Conservation (phyloP, 1,284 basidiomycete genomes). For the Golubevia sp. region DNA sequence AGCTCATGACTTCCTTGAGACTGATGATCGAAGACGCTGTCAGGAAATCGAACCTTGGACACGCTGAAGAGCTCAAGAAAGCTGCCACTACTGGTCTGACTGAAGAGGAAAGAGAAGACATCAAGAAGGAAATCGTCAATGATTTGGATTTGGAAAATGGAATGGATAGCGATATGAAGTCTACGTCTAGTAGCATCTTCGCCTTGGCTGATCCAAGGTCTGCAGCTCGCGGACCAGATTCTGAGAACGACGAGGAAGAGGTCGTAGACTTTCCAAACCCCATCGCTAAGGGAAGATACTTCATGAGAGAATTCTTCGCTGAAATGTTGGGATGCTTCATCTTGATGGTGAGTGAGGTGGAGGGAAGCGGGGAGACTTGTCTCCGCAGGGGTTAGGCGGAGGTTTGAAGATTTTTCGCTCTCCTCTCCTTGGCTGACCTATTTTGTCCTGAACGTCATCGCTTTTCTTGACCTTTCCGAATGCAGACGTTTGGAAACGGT, state of each 20-base stretch:
- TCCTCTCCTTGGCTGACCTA: neutral
- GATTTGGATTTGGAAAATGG: neutral
- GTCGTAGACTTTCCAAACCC: constrained; percentile 34
- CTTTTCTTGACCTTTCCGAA: neutral
- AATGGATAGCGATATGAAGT: neutral
- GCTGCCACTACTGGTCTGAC: neutral
- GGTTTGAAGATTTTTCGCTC: neutral
- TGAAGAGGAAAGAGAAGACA: neutral
- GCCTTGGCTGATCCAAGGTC: neutral
- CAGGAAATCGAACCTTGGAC: neutral
- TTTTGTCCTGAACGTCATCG: neutral
- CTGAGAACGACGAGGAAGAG: neutral
- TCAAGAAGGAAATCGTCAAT: neutral
- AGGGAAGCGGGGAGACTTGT: neutral
- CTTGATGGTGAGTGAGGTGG: constrained; percentile 5
- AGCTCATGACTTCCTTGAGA: neutral
- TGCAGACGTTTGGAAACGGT: constrained; percentile 10
- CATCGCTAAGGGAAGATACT: constrained; percentile 36
- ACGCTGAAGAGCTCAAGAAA: neutral
- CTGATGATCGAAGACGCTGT: neutral
- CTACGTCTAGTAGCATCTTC: neutral
- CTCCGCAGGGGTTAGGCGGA: neutral
- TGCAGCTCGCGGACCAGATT: neutral
- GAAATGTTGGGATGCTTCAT: constrained; percentile 15
- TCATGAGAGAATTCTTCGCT: constrained; percentile 40